A percentile compares a stretch with the other conserved stretches of the same genome.
These are phyloP conservation scores for Hirsutella minnesotensis DNA, from an alignment of 2,329 filamentous ascomycete species.

Conservation along the genomic window DNA sequence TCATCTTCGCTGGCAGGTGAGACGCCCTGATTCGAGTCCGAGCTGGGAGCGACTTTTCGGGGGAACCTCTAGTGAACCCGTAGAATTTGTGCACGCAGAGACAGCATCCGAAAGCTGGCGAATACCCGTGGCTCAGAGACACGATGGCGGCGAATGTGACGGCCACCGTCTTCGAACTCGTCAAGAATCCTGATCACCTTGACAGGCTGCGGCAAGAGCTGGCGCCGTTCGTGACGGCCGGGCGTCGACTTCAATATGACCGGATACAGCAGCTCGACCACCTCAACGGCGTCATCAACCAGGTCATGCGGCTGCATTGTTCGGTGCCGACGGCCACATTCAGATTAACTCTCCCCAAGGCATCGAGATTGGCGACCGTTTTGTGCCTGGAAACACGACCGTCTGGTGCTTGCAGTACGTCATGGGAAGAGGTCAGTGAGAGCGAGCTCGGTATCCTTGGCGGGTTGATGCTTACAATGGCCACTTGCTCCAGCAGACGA, in stretches of 20 bases:
- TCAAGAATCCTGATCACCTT: no score
- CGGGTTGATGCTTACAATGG: not conserved
- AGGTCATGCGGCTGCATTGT: no score
- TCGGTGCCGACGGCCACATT: not conserved
- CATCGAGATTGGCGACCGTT: not conserved
- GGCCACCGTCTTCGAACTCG: not conserved
- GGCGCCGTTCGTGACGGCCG: not conserved
- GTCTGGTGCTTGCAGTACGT: not conserved
- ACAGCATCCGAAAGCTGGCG: no score
- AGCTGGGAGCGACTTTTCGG: no score
- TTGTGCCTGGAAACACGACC: not conserved
- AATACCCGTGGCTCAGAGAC: not conserved
- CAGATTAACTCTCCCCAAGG: not conserved
- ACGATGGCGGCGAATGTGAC: not conserved
- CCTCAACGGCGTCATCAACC: not conserved
- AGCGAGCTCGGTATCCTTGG: not conserved
- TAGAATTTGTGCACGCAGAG: no score
- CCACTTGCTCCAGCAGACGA: not conserved
- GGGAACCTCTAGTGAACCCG: no score
- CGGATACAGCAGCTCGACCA: not conserved
- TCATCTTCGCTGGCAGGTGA: no score
- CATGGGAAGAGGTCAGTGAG: not conserved
- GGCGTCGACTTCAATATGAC: not conserved
- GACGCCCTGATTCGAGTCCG: no score
- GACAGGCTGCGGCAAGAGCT: not conserved